phyloP scores from a whole-genome alignment of 1,284 basidiomycete species.

The Cryptococcus sp. region DNA sequence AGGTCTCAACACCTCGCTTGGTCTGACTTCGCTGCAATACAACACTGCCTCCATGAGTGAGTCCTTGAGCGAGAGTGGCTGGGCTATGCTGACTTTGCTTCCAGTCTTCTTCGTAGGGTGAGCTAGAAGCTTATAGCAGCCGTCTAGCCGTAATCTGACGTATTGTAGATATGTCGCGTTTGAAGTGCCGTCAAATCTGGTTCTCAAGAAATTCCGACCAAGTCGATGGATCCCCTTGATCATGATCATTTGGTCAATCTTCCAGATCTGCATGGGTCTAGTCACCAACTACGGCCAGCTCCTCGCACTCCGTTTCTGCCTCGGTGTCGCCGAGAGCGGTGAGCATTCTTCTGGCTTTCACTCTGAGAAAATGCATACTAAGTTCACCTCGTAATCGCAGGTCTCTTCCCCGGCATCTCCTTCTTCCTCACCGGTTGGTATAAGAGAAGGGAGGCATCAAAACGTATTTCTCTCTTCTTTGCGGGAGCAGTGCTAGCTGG shows the following conservation, averaged over 20 bases:
- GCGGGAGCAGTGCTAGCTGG: slow-evolving; percentile 55
- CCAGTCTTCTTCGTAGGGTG: slow-evolving; percentile 49
- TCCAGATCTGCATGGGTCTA: slow-evolving; percentile 54
- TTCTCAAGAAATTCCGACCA: slow-evolving; percentile 54
- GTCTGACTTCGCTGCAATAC: slow-evolving; percentile 51
- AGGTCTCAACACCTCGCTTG: slow-evolving; percentile 51
- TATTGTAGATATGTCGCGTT: slow-evolving; percentile 52
- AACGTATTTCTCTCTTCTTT: slow-evolving; percentile 56
- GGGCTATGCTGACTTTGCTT: slow-evolving; percentile 6
- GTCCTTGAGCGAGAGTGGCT: slow-evolving; percentile 9
- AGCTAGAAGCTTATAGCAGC: slow-evolving; percentile 1
- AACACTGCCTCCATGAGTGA: slow-evolving; percentile 50
- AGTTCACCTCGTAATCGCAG: slow-evolving; percentile 1
- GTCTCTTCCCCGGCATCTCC: slow-evolving; percentile 52
- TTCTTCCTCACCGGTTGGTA: slow-evolving; percentile 56
- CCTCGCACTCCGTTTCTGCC: slow-evolving; percentile 51
- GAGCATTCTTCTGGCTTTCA: slow-evolving; percentile 19
- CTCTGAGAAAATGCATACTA: neutral
- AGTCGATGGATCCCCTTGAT: slow-evolving; percentile 52
- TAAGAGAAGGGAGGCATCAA: slow-evolving; percentile 48
- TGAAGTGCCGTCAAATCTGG: slow-evolving; percentile 55
- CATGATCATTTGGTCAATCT: slow-evolving; percentile 46
- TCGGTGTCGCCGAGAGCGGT: slow-evolving; percentile 52
- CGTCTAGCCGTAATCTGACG: slow-evolving; percentile 23
- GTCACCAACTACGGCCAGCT: slow-evolving; percentile 52